Conservation (phyloP, 2,329 filamentous ascomycete genomes). For the Colletotrichum incanum region DNA sequence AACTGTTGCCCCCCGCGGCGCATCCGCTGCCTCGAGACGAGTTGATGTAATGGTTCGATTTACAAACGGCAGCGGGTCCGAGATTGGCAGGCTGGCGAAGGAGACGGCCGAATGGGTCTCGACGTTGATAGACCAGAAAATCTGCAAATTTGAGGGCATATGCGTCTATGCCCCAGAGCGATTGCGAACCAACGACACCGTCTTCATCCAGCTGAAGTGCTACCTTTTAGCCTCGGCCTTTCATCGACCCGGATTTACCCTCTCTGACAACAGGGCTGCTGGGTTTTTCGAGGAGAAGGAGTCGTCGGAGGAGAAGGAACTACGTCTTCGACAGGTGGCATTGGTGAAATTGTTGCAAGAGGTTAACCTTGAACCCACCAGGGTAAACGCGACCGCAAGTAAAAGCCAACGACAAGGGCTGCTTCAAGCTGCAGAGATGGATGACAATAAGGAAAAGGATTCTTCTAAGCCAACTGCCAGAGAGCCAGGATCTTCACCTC, state of each 20-base stretch:
- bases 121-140: constrained; percentile 88
- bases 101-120: constrained; percentile 95
- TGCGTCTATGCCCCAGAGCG: constrained; percentile 92
- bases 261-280: constrained; percentile 78
- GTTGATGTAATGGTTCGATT: constrained; percentile 94
- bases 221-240: constrained; percentile 85
- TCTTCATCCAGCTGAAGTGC: constrained; percentile 90
- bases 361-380: constrained; percentile 84
- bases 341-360: constrained; percentile 92
- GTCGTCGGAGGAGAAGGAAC: constrained; percentile 84
- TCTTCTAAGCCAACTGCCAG: constrained; percentile 53
- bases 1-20: constrained; percentile 54
- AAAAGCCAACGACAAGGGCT: constrained; percentile 88
- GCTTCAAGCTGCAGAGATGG: constrained; percentile 88
- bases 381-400: constrained; percentile 80
- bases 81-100: constrained; percentile 89
- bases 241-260: constrained; percentile 72
- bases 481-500: constrained; percentile 65
- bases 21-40: constrained; percentile 73
- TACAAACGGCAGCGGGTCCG: constrained; percentile 82
- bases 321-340: constrained; percentile 88
- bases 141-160: constrained; percentile 88
- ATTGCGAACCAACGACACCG: constrained; percentile 90
- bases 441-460: constrained; percentile 81
- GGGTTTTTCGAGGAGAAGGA: constrained; percentile 89